These are phyloP conservation scores for Colletotrichum salicis DNA, from an alignment of 2,329 filamentous ascomycete species.

Conservation along the genomic window DNA sequence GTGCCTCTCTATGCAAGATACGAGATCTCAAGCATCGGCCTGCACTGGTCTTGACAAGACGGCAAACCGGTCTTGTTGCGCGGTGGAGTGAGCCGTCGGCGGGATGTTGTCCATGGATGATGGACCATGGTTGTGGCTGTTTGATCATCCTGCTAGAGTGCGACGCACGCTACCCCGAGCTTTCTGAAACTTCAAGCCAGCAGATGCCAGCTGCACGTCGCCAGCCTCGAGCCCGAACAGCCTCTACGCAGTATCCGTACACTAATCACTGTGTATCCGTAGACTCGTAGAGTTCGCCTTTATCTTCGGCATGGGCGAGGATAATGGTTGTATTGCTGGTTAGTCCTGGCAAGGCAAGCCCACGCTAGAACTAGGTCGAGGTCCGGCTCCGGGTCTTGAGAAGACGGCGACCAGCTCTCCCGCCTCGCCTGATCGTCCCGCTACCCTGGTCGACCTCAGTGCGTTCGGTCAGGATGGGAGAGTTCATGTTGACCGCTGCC, in stretches of 20 bases:
- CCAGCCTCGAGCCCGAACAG: constrained; percentile 21
- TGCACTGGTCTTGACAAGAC: constrained; percentile 26
- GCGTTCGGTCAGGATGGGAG: constrained; percentile 18
- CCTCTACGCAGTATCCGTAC: background rate
- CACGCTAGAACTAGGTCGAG: constrained; percentile 27
- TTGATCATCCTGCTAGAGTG: constrained; percentile 36
- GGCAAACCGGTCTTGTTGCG: constrained; percentile 28
- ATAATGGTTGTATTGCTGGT: constrained; percentile 12
- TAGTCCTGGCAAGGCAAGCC: constrained; percentile 27
- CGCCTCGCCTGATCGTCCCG: constrained; percentile 44
- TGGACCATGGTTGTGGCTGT: constrained; percentile 34
- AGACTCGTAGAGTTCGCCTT: constrained; percentile 5
- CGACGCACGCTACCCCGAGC: constrained; percentile 32
- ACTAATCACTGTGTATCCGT: background rate
- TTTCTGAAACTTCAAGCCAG: constrained; percentile 36
- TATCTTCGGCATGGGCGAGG: constrained; percentile 23
- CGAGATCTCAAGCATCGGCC: constrained; percentile 32
- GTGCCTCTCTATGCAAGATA: constrained; percentile 31
- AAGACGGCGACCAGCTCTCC: constrained; percentile 14
- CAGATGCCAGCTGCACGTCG: constrained; percentile 29
- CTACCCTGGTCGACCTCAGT: constrained; percentile 33
- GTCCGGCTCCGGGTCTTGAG: constrained; percentile 18
- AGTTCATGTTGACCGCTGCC: constrained; percentile 32
- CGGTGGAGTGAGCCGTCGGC: constrained; percentile 15
- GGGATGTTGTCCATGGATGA: constrained; percentile 20